Evolutionary conservation across 768 basidiomycete genomes (phyloP).

Genomic region (Mycena metata): DNA sequence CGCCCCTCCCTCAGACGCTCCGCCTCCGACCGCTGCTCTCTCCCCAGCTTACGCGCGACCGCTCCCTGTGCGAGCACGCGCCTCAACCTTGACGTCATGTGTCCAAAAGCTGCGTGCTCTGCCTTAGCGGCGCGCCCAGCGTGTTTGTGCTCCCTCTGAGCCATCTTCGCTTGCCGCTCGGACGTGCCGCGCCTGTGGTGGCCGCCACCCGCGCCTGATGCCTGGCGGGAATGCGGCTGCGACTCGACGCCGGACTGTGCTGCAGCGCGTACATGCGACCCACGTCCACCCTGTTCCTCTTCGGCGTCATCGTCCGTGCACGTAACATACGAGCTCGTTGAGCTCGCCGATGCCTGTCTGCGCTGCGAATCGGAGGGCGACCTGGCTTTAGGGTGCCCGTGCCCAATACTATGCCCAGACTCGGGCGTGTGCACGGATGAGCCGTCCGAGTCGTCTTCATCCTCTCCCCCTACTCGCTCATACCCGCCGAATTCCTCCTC

Average conservation of each 20-base stretch:
- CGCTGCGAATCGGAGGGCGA: no score
- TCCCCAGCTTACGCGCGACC: constrained; percentile 13
- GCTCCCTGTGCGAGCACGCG: constrained; percentile 21
- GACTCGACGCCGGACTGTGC: constrained; percentile 16
- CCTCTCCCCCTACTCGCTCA: not conserved
- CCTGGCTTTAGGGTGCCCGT: not conserved
- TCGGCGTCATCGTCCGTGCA: constrained; percentile 22
- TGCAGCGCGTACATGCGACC: constrained; percentile 26
- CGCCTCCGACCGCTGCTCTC: constrained; percentile 25
- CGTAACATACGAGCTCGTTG: constrained; percentile 37
- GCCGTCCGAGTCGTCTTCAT: constrained; percentile 29
- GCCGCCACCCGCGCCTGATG: not conserved
- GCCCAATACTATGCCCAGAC: constrained; percentile 32
- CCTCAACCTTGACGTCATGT: constrained; percentile 34
- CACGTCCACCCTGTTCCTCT: not conserved
- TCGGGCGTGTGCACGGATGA: constrained; percentile 40
- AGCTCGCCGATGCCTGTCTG: constrained; percentile 12
- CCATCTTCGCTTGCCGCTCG: constrained; percentile 3
- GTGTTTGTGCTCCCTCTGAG: constrained; percentile 23
- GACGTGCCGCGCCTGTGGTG: not conserved
- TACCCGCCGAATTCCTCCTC: not conserved
- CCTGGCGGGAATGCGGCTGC: constrained; percentile 8
- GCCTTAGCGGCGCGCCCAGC: constrained; percentile 20
- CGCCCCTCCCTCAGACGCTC: constrained; percentile 32
- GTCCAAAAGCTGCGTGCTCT: constrained; percentile 34